phyloP scores from a whole-genome alignment of 805 yeast species.

The Sporopachydermia quercuum region DNA sequence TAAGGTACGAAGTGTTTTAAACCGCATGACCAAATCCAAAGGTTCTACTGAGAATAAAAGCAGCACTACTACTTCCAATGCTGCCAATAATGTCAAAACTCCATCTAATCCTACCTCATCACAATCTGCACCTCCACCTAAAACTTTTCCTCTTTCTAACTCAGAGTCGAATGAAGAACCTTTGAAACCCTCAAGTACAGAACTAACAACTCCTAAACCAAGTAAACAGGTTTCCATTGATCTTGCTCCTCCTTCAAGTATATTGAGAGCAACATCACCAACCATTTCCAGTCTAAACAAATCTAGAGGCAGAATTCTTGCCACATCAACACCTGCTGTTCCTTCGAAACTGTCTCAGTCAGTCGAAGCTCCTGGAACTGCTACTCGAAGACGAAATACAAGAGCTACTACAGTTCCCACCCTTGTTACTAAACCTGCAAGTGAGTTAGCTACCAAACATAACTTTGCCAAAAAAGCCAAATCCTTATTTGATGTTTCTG shows the following conservation, averaged over 20 bases:
- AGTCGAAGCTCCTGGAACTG: slow-evolving; percentile 2
- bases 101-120: no score
- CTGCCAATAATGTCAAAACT: no score
- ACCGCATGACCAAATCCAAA: not conserved
- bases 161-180: no score
- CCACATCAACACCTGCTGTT: slow-evolving; percentile 7
- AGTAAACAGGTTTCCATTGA: not conserved
- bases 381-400: not conserved
- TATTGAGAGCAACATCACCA: not conserved
- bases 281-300: not conserved
- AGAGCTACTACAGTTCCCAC: not conserved
- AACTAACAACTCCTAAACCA: not conserved
- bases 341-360: slow-evolving; percentile 5
- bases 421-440: not conserved
- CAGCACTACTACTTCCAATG: no score
- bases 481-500: not conserved
- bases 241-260: not conserved
- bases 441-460: slow-evolving; percentile 1
- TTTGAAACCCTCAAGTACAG: not conserved
- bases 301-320: slow-evolving; percentile 4
- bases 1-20: not conserved
- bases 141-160: no score
- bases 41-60: no score
- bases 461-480: not conserved
- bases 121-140: no score